Percentiles rank a stretch among this genome's conserved stretches.
These are phyloP conservation scores for Hylodesmum podocarpum DNA, from an alignment of 306 rosid species.

Conservation along the genomic window DNA sequence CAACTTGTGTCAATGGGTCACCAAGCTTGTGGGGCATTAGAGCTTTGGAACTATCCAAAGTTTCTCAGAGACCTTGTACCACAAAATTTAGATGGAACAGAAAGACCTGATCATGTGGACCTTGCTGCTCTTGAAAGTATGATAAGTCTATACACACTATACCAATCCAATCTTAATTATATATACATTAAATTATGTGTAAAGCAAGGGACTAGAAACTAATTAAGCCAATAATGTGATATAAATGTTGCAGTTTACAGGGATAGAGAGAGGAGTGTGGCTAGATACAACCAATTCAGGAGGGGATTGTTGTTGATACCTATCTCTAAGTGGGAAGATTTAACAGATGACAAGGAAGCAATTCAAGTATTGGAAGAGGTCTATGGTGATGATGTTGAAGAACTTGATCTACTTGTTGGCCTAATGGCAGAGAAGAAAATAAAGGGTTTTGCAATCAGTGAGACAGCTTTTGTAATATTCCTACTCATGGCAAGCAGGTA, in stretches of 20 bases:
- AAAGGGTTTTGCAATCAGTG: conserved; percentile 64
- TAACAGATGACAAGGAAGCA: conserved; percentile 54
- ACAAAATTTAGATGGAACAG: conserved; percentile 49
- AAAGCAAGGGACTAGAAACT: neutral
- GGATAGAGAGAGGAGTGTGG: conserved; percentile 59
- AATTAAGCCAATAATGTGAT: neutral
- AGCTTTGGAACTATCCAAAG: conserved; percentile 60
- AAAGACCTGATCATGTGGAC: conserved; percentile 58
- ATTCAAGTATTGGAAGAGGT: conserved; percentile 45
- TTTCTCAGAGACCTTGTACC: conserved; percentile 45
- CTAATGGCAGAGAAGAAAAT: conserved; percentile 73
- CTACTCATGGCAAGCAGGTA: conserved; percentile 62
- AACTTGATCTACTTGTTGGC: conserved; percentile 58
- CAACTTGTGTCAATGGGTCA: conserved; percentile 72
- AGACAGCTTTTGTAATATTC: conserved; percentile 58
- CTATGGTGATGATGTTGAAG: conserved; percentile 60
- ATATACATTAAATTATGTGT: neutral
- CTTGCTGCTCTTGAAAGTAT: conserved; percentile 61
- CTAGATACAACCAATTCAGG: conserved; percentile 61
- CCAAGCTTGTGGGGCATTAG: conserved; percentile 61
- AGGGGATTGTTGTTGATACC: conserved; percentile 49
- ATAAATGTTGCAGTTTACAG: conserved; percentile 51
- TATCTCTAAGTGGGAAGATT: conserved; percentile 57
- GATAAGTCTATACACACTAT: neutral
- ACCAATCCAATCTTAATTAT: neutral